These are phyloP conservation scores for Venturia effusa DNA, from an alignment of 2,329 filamentous ascomycete genomes.

Conservation along the genomic window DNA sequence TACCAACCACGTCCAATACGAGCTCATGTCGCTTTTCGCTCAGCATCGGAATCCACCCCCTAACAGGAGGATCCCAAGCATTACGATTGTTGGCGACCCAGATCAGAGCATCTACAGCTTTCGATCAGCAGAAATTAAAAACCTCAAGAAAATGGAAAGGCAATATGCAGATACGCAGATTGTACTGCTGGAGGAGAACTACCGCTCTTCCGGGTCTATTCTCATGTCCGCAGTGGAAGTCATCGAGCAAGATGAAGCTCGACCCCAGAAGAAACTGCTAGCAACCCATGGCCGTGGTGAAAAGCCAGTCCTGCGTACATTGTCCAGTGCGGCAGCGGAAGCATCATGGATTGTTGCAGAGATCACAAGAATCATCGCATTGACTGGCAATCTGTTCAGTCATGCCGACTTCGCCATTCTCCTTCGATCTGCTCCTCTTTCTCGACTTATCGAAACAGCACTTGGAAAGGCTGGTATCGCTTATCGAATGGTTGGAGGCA, in stretches of 20 bases:
- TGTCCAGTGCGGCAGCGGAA: slow-evolving; percentile 61
- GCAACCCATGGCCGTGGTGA: slow-evolving; percentile 74
- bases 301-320: slow-evolving; percentile 65
- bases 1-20: slow-evolving; percentile 90
- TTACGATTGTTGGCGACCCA: slow-evolving; percentile 91
- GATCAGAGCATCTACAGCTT: slow-evolving; percentile 98
- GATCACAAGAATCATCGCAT: slow-evolving; percentile 56
- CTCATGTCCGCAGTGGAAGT: slow-evolving; percentile 69
- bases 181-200: slow-evolving; percentile 85
- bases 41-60: slow-evolving; percentile 26
- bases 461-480: slow-evolving; percentile 71
- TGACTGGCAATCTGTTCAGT: slow-evolving; percentile 64
- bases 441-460: slow-evolving; percentile 73
- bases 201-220: slow-evolving; percentile 81
- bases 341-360: slow-evolving; percentile 84
- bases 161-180: slow-evolving; percentile 71
- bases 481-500: slow-evolving; percentile 87
- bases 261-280: slow-evolving; percentile 69
- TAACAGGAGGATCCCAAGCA: slow-evolving; percentile 44
- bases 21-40: slow-evolving; percentile 82
- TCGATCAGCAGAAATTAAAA: slow-evolving; percentile 84
- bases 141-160: slow-evolving; percentile 65
- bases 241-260: slow-evolving; percentile 76
- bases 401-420: slow-evolving; percentile 76
- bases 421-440: slow-evolving; percentile 73